Evolutionary conservation across 169 alveolate genomes (phyloP), one percentile per base, ranked within the genome.

Genomic region (Sarcocystis neurona): DNA sequence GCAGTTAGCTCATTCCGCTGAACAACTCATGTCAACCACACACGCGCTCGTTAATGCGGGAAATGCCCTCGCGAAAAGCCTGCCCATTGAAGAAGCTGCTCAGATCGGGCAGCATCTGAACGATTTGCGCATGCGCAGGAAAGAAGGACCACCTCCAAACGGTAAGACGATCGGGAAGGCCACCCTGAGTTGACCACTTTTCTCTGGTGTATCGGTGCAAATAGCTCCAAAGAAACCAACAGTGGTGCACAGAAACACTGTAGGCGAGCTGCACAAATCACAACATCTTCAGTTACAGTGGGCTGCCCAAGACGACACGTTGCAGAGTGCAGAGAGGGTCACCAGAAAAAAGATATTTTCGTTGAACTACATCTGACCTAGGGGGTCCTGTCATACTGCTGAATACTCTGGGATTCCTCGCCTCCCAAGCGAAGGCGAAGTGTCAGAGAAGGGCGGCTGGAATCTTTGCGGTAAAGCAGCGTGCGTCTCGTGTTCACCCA

Each of bases 31-130:
- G 39, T 39, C 82, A 2, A 15, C 48, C 41, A 72, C 82, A 3
- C 41, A 48, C 1, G 34, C 82, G 12, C 41, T 72, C 32, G 27
- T 72, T 15, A 39, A 39, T 2, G 82, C 32, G 37, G 82, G 82
- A 1, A 72, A 72, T 39, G 5, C 82, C 4, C 82, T 72, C 12
- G 27, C 41, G 2, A 72, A 72, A 23, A 72, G 82, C 46, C 41
- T 72, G 12, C 82, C 82, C 53, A 39, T 72, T 37, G 82, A 72
- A 72, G 82, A 72, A 18, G 82, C 82, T 32, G n/a, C 41, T 39
- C 56, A 72, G 32, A 39, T 47, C 56, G 23, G 58, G 34, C 82
- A 72, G 56, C 53, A 72, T 34, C 10, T 27, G 56, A 41, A 37
- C 12, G 56, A 72, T 0, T 47, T 30, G 2, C 15, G 82, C 39